Base-by-base conservation (phyloP, 1,284 basidiomycete genomes). In the Volvariella volvacea region DNA sequence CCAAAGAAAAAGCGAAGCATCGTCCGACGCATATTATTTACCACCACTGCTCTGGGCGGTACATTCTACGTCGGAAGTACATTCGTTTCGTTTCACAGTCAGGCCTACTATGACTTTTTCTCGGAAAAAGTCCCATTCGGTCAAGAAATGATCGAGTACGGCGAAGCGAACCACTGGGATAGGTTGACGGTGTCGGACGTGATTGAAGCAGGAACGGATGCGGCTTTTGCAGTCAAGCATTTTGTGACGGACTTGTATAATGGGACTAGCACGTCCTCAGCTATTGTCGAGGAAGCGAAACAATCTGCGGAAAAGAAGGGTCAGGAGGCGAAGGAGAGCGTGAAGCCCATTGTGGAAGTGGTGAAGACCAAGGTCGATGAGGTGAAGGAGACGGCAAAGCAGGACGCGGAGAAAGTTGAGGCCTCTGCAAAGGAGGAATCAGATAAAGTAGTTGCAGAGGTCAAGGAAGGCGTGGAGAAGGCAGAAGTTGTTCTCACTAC, bases 41-140 rank as follows among this genome's bases (percentile, higher is more conserved):
- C 80, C 4, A 71, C 82, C n/a, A 70, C 74, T 10, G 73, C 72
- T 28, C 52, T 67, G 6, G 75, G 76, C n/a, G 74, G 78, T 36
- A 77, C 81, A n/a, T 89, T 90, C 67, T 92, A 92, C 67, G 68
- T 82, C 51, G 82, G 81, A 47, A 87, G 86, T 64, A 72, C 82
- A 16, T 87, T 89, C 58, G 68, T 79, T 49, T 78, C 88, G 17
- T 83, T 84, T 70, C 74, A 83, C 55, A 81, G 77, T 59, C 80
- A 81, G 52, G 62, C 70, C 3, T 90, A 89, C 69, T 80, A 84
- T 60, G 82, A 91, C 55, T 74, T 92, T 58, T 93, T 93, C 70
- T 73, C 80, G 49, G 82, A 88, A 56, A 71, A 78, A 48, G 81
- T 92, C 40, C 92, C 91, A 2, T 66, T 84, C 22, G 93, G 84